phyloP scores from a whole-genome alignment of 2,329 filamentous ascomycete species.

The Verticillium tricorpus region DNA sequence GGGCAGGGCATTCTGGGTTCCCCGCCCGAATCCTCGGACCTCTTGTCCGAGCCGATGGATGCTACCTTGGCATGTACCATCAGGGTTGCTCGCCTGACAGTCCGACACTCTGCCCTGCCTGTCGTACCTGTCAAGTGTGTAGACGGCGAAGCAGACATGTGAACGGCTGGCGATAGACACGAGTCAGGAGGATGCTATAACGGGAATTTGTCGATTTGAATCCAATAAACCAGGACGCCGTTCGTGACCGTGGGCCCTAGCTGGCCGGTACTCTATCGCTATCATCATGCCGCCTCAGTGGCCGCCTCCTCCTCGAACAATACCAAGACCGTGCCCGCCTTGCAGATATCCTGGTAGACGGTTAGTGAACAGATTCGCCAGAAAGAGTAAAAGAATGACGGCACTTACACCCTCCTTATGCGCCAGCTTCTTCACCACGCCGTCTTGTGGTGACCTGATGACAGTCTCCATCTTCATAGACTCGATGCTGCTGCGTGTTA shows the following conservation, averaged over 20 bases:
- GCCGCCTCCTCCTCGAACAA: constrained; percentile 57
- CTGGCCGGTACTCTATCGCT: neutral
- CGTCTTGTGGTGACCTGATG: constrained; percentile 70
- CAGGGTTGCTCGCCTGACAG: neutral
- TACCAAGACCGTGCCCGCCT: constrained; percentile 70
- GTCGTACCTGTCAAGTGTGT: too few species aligned
- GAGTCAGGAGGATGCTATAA: neutral
- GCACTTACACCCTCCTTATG: constrained; percentile 69
- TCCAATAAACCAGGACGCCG: neutral
- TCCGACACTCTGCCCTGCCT: too few species aligned
- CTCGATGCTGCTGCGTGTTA: constrained; percentile 55
- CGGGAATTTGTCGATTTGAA: neutral
- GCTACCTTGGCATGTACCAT: neutral
- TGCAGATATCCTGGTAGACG: constrained; percentile 63
- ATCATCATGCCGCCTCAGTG: constrained; percentile 8
- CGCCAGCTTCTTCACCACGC: constrained; percentile 66
- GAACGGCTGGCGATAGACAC: too few species aligned
- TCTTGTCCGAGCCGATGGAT: neutral
- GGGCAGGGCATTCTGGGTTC: neutral
- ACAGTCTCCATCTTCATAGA: constrained; percentile 91
- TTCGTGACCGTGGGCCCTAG: neutral
- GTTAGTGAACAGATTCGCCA: constrained; percentile 5
- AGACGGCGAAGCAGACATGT: too few species aligned
- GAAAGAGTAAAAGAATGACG: neutral
- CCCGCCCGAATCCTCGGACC: neutral